Base-by-base conservation (phyloP, 139 green algal species). In the Chlorella sp. region DNA sequence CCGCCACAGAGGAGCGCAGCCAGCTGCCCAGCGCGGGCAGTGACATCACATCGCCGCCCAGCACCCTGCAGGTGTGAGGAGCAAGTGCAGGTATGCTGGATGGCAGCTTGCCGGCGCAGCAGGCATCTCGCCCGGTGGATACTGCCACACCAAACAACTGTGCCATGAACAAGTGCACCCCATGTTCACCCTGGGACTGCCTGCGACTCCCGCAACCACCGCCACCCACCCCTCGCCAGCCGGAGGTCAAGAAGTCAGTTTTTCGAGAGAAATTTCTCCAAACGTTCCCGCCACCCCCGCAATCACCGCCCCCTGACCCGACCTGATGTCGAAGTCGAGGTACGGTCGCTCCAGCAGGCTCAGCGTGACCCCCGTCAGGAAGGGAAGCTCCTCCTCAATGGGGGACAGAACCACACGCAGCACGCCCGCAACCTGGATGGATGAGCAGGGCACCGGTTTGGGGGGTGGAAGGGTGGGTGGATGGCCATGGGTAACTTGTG, bases 341-440 rank as follows among this genome's bases (percentile, higher is more conserved):
- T 90, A 83, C 32, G 91, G 91, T 64, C 42, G 79, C n/a, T 84
- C 40, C 39, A 94, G 71, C 34, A 93, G 83, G 57, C 57, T 86
- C 9, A 94, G 34, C n/a, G 79, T 69, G 39, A 91, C 28, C 22
- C 90, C 86, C 22, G 86, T 83, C 36, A 94, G 71, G 75, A 94
- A 94, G 21, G 91, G 91, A 11, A 92, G 90, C 37, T 94, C 91
- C 48, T 93, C 86, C 71, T 86, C 84, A 19, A 94, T 88, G 19
- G 91, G 91, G 37, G 60, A 66, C 39, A 94, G 89, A 18, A 88
- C 81, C 21, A 94, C 34, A 0, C 91, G 86, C 78, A 94, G 68
- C 71, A 93, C 48, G 61, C 73, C 86, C 32, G 86, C 39, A 15
- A 94, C 68, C 37, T 94, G 91, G 18, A 90, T 24, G 9, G 28